Conservation (phyloP, 768 basidiomycete genomes). For the Auriculariales sp. region DNA sequence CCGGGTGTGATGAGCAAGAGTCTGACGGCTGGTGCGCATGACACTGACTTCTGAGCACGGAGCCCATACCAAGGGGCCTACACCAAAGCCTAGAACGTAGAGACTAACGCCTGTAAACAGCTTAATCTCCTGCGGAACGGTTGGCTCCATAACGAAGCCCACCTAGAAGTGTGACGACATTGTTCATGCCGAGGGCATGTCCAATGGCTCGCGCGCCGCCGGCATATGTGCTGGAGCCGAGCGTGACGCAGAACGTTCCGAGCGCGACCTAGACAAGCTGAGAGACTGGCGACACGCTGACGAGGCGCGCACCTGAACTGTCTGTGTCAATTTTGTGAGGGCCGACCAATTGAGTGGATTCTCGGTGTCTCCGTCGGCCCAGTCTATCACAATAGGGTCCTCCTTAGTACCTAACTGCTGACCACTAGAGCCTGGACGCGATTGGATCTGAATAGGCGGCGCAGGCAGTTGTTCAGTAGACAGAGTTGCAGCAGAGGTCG, state of each 20-base stretch:
- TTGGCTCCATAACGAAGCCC: too few relatives aligned
- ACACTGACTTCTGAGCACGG: slow-evolving; percentile 38
- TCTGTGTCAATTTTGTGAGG: slow-evolving; percentile 36
- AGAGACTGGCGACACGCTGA: slow-evolving; percentile 1
- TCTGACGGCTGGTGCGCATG: slow-evolving; percentile 3
- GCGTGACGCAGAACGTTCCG: slow-evolving; percentile 42
- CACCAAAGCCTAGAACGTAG: slow-evolving; percentile 48
- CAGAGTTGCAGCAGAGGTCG: too few relatives aligned
- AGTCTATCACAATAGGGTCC: slow-evolving; percentile 41
- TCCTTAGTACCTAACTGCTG: slow-evolving; percentile 32
- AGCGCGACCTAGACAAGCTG: slow-evolving; percentile 19
- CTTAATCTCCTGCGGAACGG: slow-evolving; percentile 28
- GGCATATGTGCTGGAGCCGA: slow-evolving; percentile 42
- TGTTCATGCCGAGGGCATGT: slow-evolving; percentile 30
- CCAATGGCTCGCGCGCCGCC: slow-evolving; percentile 33
- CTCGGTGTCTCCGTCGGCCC: slow-evolving; percentile 31
- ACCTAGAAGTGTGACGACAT: too few relatives aligned
- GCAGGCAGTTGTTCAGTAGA: too few relatives aligned
- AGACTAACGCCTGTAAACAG: too few relatives aligned
- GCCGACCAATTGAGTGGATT: slow-evolving; percentile 44
- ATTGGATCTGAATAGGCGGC: too few relatives aligned
- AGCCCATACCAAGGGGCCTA: slow-evolving; percentile 43
- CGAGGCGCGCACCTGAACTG: slow-evolving; percentile 26
- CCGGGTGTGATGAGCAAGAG: slow-evolving; percentile 3
- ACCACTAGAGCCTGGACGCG: too few relatives aligned